Base-by-base conservation (phyloP, 1,139 yeast species). In the Martiniozyma asiatica region DNA sequence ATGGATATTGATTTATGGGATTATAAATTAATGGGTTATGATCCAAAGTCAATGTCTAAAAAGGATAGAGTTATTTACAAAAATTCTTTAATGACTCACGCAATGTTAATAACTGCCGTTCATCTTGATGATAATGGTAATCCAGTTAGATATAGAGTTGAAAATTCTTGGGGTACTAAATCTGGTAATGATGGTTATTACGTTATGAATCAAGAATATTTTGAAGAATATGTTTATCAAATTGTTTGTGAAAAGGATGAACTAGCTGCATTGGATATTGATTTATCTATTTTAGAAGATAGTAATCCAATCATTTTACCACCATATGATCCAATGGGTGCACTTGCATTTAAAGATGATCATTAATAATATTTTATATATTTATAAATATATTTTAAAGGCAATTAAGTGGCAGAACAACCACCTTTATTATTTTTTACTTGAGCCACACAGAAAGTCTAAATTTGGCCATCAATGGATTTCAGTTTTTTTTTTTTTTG, bases 271-370 rank as follows among this genome's bases (percentile, higher is more conserved):
- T 12, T 40, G 8, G 29, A 24, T 8, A 15, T 36, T 7, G 36
- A 32, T 20, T 20, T 15, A n/a, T 58, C 61, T 6, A 47, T 71
- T 25, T 65, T 69, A 49, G 59, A 63, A 40, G 53, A 59, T 27
- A 64, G 67, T 41, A 62, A 68, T 22, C 76, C 69, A 37, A 61
- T 59, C 34, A 67, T 65, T 8, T 63, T 81, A 35, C 92, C 92
- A 27, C 74, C 73, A 35, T 80, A 79, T 64, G 94, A 81, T 49
- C 94, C 94, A 29, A 76, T 82, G 80, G 93, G 93, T 30, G 78
- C 92, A 3, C 61, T 81, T 38, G 94, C 93, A 15, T 30, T 33
- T 14, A 30, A 22, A 20, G 18, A 22, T 22, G 8, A n/a, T 22
- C 12, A 22, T 5, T 6, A 18, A n/a, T 19, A 12, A 10, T 15